Base-by-base conservation (phyloP, 2,329 filamentous ascomycete genomes). In the Fusarium veterinarium region DNA sequence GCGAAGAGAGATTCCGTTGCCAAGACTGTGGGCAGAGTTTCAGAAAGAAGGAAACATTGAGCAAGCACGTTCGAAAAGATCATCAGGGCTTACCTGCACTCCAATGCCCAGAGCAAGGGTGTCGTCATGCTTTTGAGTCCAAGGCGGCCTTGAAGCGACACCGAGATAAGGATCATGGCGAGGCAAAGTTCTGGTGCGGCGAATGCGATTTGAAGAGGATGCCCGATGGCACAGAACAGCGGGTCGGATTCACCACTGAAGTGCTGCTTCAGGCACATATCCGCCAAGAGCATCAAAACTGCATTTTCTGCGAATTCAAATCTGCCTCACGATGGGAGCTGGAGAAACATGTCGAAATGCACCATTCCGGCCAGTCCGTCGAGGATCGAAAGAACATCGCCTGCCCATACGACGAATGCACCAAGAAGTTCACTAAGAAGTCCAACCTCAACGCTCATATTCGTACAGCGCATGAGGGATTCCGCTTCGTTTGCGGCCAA, bases 401-500 rank as follows among this genome's bases (percentile, higher is more conserved):
- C 3, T 97, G 95, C 79, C 87, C 90, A 1, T 87, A 91, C 77
- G 82, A 86, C 0, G 91, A 88, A 28, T 98, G 95, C 80, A 86
- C 84, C 61, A 93, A 93, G 78, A 89, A 86, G 60, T 98, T 98
- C 81, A 95, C 93, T 23, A 93, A 92, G 78, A 90, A 89, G 69
- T 92, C 92, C n/a, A 98, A 97, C 76, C 86, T 97, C 57, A 93
- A 91, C 20, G 89, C 91, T 1, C 95, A 98, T 79, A 86, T 95
- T 60, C 91, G 92, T 64, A 91, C 89, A 16, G 91, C 92, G 0
- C 95, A 98, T 79, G 88, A 94, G 73, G 92, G 93, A 23, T 84
- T 91, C 73, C 90, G 91, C 14, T 98, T 93, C 78, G 85, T 93
- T n/a, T 98, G 95, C 77, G 93, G 93, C 20, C 83, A 91, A 52